Evolutionary conservation across 2,329 filamentous ascomycete species (phyloP), one percentile per base, ranked within the genome.

Genomic region (Mycosphaerella arachidis): DNA sequence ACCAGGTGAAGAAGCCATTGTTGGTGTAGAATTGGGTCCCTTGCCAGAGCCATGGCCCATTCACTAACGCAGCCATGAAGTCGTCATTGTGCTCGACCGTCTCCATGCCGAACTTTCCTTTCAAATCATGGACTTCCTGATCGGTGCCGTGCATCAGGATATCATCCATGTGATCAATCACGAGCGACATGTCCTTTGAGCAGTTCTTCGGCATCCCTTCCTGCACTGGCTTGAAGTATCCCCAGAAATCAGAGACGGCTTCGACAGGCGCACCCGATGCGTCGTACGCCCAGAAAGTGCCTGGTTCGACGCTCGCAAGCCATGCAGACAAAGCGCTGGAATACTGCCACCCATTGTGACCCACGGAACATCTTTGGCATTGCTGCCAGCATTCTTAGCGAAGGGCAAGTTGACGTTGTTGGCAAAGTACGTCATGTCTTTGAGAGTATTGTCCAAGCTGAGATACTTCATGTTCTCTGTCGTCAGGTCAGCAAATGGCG

Each of bases 271-370:
- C 84, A 68, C 79, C 82, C 31, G 80, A 82, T 3, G 82, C 75
- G 69, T 84, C 82, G 63, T 85, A 85, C 1, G 82, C 83, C 83
- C 83, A 86, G 71, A 84, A 83, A 0, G 82, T 84, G 6, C 81
- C 83, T 0, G 82, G 82, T 1, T 77, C 72, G 2, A 79, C 72
- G 12, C 78, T 79, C 37, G 80, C 80, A 2, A 78, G 82, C 82
- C 83, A 85, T 0, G 82, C 83, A 1, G 82, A 70, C 16, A 86
- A 72, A 5, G 82, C 81, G 45, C 83, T 84, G 33, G 77, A 78
- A 68, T 86, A 86, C 81, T 84, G 30, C 82, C 83, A 13, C 84
- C 84, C 60, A 65, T 65, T 51, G 82, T 74, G 5, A 86, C 76
- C 83, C 84, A 86, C 2, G 84, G 83, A 69, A 82, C 79, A 12